Conservation (phyloP, 495 filamentous ascomycete genomes). For the Podospora fimiseda region DNA sequence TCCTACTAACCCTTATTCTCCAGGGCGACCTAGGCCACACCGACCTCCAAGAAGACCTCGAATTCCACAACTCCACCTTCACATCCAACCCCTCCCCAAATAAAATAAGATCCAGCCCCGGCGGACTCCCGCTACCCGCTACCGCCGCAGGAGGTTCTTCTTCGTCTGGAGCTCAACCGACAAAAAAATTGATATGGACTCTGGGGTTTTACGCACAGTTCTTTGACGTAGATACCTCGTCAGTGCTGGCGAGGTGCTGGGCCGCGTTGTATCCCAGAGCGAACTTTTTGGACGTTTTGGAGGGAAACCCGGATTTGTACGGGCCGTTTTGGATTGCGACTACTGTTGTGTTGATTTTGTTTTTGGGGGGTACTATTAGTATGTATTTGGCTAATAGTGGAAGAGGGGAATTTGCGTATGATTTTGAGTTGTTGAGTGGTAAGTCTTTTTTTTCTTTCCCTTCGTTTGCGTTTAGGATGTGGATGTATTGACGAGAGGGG, state of each 20-base stretch:
- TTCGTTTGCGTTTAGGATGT: not conserved
- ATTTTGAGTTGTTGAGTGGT: conserved; percentile 76
- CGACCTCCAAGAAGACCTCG: conserved; percentile 95
- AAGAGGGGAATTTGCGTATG: conserved; percentile 57
- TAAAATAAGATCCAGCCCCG: conserved; percentile 27
- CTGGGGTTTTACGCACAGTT: conserved; percentile 92
- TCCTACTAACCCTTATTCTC: not conserved
- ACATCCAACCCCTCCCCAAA: conserved; percentile 31
- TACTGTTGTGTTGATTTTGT: conserved; percentile 91
- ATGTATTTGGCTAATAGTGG: conserved; percentile 62
- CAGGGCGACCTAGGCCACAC: conserved; percentile 97
- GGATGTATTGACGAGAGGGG: not conserved
- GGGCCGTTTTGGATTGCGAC: conserved; percentile 97
- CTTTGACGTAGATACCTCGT: conserved; percentile 93
- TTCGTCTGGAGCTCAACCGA: no score
- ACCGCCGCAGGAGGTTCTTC: no score
- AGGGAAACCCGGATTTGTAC: conserved; percentile 97
- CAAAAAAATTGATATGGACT: conserved; percentile 91
- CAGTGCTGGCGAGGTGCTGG: conserved; percentile 75
- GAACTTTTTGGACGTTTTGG: conserved; percentile 93
- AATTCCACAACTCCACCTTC: conserved; percentile 85
- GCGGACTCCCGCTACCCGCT: conserved; percentile 58
- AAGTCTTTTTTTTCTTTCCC: conserved; percentile 17
- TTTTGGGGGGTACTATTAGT: conserved; percentile 89
- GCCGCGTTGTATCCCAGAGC: conserved; percentile 79